These are phyloP conservation scores for Candida anglica DNA, from an alignment of 805 yeast genomes.

Conservation along the genomic window DNA sequence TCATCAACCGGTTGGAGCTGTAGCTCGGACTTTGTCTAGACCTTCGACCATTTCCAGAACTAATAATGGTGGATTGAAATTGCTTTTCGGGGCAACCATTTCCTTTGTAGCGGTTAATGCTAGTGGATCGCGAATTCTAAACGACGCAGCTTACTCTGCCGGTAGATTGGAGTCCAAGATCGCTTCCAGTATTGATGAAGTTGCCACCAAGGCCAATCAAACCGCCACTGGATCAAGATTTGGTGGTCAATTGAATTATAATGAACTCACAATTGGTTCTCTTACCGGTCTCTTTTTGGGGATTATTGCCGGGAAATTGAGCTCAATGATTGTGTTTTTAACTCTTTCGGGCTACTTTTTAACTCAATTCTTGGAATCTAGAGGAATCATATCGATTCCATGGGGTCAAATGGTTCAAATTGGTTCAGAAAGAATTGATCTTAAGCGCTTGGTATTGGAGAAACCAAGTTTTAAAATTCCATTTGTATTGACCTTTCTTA, in stretches of 20 bases:
- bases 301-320: conserved; percentile 56
- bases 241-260: conserved; percentile 51
- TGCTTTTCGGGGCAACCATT: conserved; percentile 2
- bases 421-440: conserved; percentile 37
- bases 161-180: background rate
- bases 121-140: conserved; percentile 2
- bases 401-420: conserved; percentile 33
- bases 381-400: conserved; percentile 49
- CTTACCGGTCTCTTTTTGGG: conserved; percentile 59
- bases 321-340: conserved; percentile 48
- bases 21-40: too few species aligned
- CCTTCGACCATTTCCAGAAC: too few species aligned
- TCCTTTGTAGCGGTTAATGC: conserved; percentile 1
- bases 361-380: conserved; percentile 51
- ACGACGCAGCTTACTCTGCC: conserved; percentile 7
- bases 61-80: too few species aligned
- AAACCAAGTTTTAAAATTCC: conserved; percentile 60
- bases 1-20: too few species aligned
- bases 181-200: too few species aligned
- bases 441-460: conserved; percentile 49
- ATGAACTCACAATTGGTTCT: conserved; percentile 61
- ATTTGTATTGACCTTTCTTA: conserved; percentile 49
- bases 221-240: conserved; percentile 15
- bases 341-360: conserved; percentile 42
- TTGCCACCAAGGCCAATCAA: background rate